phyloP scores from a whole-genome alignment of 129 eudicot genomes.

The Arctium lappa region DNA sequence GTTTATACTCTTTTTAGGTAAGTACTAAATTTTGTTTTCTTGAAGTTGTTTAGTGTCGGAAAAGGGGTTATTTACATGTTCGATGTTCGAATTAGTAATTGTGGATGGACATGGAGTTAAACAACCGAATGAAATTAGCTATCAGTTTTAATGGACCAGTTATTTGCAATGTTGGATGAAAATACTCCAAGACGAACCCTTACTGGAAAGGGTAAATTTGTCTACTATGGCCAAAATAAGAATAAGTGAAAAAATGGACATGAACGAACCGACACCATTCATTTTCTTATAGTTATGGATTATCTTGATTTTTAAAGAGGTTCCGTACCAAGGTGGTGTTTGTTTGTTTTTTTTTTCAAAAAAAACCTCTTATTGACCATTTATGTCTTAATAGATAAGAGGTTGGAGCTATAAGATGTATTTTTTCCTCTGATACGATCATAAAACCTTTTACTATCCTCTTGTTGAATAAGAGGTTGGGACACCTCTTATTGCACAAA shows the following conservation, averaged over 20 bases:
- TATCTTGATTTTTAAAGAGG: no score
- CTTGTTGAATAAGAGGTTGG: no score
- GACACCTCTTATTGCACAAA: no score
- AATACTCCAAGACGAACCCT: not conserved
- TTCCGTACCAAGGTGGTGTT: no score
- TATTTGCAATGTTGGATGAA: not conserved
- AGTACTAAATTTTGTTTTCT: not conserved
- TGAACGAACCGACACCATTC: not conserved
- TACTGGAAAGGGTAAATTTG: not conserved
- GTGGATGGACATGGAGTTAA: not conserved
- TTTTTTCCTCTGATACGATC: no score
- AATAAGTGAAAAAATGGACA: not conserved
- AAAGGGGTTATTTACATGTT: not conserved
- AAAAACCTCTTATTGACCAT: no score
- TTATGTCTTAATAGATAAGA: no score
- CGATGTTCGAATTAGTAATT: not conserved
- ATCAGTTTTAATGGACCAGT: not conserved
- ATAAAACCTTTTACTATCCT: no score
- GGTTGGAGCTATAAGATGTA: no score
- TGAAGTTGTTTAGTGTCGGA: not conserved
- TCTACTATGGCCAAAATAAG: not conserved
- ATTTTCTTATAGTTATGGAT: not conserved
- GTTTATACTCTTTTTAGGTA: not conserved
- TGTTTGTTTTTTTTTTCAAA: no score
- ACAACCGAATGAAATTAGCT: not conserved